Evolutionary conservation across 805 yeast species (phyloP).

Genomic region (Candida tibetensis): DNA sequence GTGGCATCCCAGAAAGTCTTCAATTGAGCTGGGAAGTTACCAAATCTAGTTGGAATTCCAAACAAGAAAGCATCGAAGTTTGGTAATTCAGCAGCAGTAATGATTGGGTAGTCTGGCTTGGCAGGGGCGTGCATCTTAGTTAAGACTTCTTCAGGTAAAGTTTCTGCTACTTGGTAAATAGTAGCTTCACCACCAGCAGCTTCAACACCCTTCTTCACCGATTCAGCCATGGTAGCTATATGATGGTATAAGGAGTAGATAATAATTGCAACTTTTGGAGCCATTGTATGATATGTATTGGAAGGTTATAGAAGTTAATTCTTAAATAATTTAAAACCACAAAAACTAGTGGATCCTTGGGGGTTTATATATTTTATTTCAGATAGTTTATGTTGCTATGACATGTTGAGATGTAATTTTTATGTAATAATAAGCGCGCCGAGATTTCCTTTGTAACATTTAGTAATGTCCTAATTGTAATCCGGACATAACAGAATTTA

Average conservation of each 20-base stretch:
- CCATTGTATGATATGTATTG: conserved; percentile 21
- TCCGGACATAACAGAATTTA: too few relatives aligned
- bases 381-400: too few relatives aligned
- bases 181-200: conserved; percentile 68
- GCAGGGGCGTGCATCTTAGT: conserved; percentile 59
- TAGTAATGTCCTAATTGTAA: too few relatives aligned
- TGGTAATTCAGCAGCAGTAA: conserved; percentile 54
- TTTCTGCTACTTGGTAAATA: conserved; percentile 73
- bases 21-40: conserved; percentile 77
- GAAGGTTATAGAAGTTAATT: too few relatives aligned
- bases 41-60: conserved; percentile 86
- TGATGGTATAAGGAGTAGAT: conserved; percentile 80
- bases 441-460: too few relatives aligned
- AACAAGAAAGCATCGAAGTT: conserved; percentile 78
- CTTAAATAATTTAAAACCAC: too few relatives aligned
- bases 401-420: too few relatives aligned
- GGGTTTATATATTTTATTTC: too few relatives aligned
- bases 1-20: conserved; percentile 74
- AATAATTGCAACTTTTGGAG: conserved; percentile 41
- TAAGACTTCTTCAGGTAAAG: conserved; percentile 60
- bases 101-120: conserved; percentile 51
- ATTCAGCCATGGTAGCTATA: conserved; percentile 62
- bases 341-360: too few relatives aligned
- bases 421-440: too few relatives aligned
- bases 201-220: conserved; percentile 64